phyloP scores from a whole-genome alignment of 2,329 filamentous ascomycete genomes.

The Tolypocladium tundrense region DNA sequence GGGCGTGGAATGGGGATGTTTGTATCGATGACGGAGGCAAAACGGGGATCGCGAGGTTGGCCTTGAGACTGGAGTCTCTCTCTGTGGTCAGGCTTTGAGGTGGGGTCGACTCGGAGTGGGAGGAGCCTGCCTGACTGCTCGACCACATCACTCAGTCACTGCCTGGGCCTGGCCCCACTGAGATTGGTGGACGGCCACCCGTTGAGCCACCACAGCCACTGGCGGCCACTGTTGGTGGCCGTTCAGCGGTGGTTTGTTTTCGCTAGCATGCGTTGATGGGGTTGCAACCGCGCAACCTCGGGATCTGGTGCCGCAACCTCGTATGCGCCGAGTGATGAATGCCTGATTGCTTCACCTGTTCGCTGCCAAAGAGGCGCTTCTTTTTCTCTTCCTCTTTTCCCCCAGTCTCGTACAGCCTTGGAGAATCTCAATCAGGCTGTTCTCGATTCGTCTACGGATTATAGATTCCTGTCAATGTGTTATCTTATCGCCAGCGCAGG shows the following conservation, averaged over 20 bases:
- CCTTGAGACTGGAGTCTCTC: conserved; percentile 3
- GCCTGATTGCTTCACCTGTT: not conserved
- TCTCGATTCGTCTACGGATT: too few relatives aligned
- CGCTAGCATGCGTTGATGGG: not conserved
- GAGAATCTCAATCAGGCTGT: not conserved
- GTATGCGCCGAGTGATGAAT: not conserved
- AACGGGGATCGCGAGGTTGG: not conserved
- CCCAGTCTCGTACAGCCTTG: not conserved
- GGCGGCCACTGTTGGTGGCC: not conserved
- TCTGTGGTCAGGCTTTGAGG: conserved; percentile 2
- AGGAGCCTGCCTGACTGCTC: not conserved
- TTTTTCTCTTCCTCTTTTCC: not conserved
- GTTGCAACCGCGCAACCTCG: too few relatives aligned
- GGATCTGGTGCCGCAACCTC: not conserved
- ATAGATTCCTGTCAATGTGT: not conserved
- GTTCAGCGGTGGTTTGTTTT: too few relatives aligned
- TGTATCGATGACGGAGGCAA: conserved; percentile 5
- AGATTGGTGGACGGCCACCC: too few relatives aligned
- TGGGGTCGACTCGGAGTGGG: not conserved
- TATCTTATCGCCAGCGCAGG: not conserved
- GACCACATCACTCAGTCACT: not conserved
- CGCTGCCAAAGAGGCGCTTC: not conserved
- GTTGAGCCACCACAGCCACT: not conserved
- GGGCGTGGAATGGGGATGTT: not conserved
- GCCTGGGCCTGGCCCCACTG: not conserved